phyloP scores from a whole-genome alignment of 176 grass and related monocot species.

The Phoenix dactylifera region DNA sequence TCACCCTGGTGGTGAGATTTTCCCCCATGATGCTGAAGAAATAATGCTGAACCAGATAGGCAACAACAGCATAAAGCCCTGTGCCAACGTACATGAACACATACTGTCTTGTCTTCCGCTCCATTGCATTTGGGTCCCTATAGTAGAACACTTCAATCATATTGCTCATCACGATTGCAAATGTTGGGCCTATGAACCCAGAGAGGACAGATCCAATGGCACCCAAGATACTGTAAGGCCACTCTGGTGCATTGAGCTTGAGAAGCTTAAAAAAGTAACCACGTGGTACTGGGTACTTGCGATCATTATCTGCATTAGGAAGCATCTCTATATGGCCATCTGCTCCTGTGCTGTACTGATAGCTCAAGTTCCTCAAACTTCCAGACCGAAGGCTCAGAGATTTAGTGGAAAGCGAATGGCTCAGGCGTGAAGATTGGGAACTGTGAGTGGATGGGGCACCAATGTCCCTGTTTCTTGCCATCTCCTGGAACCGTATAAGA shows the following conservation, averaged over 20 bases:
- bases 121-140: constrained; percentile 68
- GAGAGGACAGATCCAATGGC: constrained; percentile 89
- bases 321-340: constrained; percentile 99
- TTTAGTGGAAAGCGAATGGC: constrained; percentile 98
- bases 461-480: constrained; percentile 53
- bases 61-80: constrained; percentile 77
- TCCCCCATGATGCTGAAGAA: constrained; percentile 99
- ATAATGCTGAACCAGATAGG: constrained; percentile 92
- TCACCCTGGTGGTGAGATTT: constrained; percentile 94
- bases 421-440: constrained; percentile 71
- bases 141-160: constrained; percentile 98
- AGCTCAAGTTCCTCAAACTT: constrained; percentile 88
- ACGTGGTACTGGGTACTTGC: constrained; percentile 77
- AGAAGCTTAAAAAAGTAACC: constrained; percentile 94
- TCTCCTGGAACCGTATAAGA: constrained; percentile 84
- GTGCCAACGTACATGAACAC: constrained; percentile 98
- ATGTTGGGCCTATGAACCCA: constrained; percentile 87
- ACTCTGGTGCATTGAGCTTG: constrained; percentile 92
- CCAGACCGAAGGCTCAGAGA: constrained; percentile 78
- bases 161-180: constrained; percentile 95
- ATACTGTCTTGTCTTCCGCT: constrained; percentile 78
- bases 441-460: constrained; percentile 56
- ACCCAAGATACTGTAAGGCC: constrained; percentile 81
- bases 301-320: constrained; percentile 75
- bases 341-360: constrained; percentile 94